A percentile compares a stretch with the other conserved stretches of the same genome.
Conservation (phyloP, 106 monocot species). For the Dactylorhiza incarnata region DNA sequence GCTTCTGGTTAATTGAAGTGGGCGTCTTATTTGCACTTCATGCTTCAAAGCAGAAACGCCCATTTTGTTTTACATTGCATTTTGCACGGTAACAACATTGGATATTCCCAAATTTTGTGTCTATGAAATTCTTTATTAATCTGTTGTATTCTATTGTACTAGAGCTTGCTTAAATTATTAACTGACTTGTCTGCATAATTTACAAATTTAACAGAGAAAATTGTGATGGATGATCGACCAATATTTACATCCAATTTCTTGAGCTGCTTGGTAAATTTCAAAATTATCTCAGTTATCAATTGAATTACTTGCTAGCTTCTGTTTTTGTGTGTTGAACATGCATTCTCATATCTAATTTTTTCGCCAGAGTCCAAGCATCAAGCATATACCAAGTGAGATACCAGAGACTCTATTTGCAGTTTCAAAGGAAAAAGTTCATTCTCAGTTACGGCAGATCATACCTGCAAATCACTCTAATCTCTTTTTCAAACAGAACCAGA, state of each 20-base stretch:
- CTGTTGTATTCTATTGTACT: neutral
- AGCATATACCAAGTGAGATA: constrained; percentile 21
- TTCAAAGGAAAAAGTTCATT: constrained; percentile 8
- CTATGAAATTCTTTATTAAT: neutral
- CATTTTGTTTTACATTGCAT: too few relatives aligned
- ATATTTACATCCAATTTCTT: constrained; percentile 12
- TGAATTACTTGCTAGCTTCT: constrained; percentile 1
- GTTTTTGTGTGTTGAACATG: neutral
- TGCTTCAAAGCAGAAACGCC: too few relatives aligned
- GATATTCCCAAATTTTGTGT: neutral
- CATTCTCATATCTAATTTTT: neutral
- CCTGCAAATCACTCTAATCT: constrained; percentile 76
- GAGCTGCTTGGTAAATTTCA: constrained; percentile 35
- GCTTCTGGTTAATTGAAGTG: too few relatives aligned
- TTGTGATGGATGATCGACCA: constrained; percentile 12
- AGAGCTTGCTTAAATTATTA: neutral
- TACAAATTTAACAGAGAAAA: constrained; percentile 16
- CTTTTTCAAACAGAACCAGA: constrained; percentile 18
- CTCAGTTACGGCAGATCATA: constrained; percentile 28
- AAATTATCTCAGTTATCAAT: neutral
- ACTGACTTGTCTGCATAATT: neutral
- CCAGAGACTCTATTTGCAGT: constrained; percentile 14
- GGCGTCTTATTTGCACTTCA: too few relatives aligned
- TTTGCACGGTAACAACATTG: too few relatives aligned
- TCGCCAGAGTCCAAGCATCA: constrained; percentile 23